phyloP scores from a whole-genome alignment of 306 rosid species.

The Neltuma alba region DNA sequence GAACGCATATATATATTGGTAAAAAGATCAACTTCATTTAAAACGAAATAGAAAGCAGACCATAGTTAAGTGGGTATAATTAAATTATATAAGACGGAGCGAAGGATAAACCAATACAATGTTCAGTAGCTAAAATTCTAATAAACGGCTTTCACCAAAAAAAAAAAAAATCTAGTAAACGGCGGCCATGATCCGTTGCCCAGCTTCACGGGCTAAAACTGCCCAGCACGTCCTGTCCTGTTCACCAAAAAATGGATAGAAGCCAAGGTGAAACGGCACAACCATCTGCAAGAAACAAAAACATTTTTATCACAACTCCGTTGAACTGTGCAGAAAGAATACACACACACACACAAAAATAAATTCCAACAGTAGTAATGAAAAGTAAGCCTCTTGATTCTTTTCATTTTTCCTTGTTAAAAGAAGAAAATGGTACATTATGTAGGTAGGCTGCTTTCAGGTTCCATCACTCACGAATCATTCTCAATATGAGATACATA shows the following conservation, averaged over 20 bases:
- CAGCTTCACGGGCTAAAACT: constrained; percentile 34
- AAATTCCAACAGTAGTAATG: constrained; percentile 10
- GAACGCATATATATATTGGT: no score
- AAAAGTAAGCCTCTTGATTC: constrained; percentile 2
- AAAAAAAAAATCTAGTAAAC: no score
- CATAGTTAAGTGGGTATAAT: neutral
- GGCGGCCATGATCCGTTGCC: constrained; percentile 36
- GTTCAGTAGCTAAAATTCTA: no score
- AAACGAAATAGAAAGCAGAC: no score
- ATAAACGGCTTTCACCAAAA: no score
- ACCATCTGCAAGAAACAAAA: constrained; percentile 47
- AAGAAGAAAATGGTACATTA: neutral
- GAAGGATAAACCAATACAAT: neutral
- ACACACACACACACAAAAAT: neutral
- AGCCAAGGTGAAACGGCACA: constrained; percentile 29
- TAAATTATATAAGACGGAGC: neutral
- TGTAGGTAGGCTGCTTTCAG: neutral
- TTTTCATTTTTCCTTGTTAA: no score
- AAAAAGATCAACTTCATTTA: no score
- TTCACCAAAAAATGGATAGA: constrained; percentile 19
- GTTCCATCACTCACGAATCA: neutral
- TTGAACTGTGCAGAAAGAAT: neutral
- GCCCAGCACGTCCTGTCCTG: constrained; percentile 22
- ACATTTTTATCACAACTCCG: constrained; percentile 1
- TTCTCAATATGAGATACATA: neutral